Evolutionary conservation across 2,329 filamentous ascomycete species (phyloP).

Genomic region (Metarhizium album): DNA sequence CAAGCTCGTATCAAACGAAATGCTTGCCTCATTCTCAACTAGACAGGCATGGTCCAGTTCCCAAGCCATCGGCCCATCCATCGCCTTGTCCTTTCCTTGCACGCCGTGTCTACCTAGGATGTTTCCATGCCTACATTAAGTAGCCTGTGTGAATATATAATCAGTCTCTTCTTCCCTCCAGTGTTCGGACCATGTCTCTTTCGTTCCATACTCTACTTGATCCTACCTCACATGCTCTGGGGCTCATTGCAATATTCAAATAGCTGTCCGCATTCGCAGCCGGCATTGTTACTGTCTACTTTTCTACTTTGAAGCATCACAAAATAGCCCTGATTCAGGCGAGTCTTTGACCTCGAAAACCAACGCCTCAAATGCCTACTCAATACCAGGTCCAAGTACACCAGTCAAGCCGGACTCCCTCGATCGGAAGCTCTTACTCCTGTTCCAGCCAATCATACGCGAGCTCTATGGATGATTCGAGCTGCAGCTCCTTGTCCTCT

Average conservation of each 20-base stretch:
- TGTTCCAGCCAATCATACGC: slow-evolving; percentile 12
- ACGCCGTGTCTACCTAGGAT: background rate
- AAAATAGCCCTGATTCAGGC: background rate
- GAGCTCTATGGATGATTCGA: slow-evolving; percentile 9
- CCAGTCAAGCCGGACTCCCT: slow-evolving; percentile 19
- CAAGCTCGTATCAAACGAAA: background rate
- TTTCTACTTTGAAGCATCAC: background rate
- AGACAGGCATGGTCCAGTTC: background rate
- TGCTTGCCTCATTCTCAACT: slow-evolving; percentile 1
- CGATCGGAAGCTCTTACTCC: slow-evolving; percentile 17
- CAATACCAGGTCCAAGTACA: slow-evolving; percentile 22
- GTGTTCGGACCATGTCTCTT: background rate
- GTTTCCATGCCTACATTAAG: background rate
- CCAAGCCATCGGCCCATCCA: no score
- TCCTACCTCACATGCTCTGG: no score
- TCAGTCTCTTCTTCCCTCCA: background rate
- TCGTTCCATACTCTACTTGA: background rate
- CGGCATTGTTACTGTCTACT: no score
- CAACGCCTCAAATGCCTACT: slow-evolving; percentile 12
- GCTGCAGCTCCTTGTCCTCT: slow-evolving; percentile 18
- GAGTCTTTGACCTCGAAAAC: background rate
- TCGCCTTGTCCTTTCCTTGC: no score
- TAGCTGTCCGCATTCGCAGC: no score
- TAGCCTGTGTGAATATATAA: background rate
- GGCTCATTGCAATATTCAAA: no score